phyloP scores from a whole-genome alignment of 2,329 filamentous ascomycete species.

The Hirsutella rhossiliensis region DNA sequence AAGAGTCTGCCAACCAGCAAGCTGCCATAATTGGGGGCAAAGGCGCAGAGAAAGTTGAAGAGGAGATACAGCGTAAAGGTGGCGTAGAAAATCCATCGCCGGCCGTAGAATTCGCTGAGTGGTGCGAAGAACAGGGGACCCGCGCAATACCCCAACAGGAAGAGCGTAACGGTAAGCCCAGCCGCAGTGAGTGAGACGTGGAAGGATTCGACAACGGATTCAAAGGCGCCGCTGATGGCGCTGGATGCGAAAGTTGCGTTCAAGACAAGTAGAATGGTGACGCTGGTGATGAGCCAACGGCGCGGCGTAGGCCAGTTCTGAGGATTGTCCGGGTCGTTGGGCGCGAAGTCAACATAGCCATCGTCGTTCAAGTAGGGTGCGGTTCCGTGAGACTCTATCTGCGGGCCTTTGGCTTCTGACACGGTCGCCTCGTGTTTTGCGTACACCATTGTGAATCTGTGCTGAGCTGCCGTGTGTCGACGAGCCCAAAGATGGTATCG shows the following conservation, averaged over 20 bases:
- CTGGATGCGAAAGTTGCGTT: conserved; percentile 40
- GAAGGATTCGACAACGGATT: conserved; percentile 16
- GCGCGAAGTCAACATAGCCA: conserved; percentile 37
- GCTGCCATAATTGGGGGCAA: conserved; percentile 38
- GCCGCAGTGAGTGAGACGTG: conserved; percentile 33
- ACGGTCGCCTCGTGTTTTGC: background rate
- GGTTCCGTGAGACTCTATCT: background rate
- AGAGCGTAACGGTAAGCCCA: conserved; percentile 39
- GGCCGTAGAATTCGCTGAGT: conserved; percentile 43
- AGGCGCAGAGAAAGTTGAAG: conserved; percentile 42
- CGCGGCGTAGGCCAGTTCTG: conserved; percentile 31
- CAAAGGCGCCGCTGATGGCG: conserved; percentile 13
- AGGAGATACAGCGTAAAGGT: conserved; percentile 34
- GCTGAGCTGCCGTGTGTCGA: no score
- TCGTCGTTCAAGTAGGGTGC: conserved; percentile 32
- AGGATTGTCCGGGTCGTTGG: conserved; percentile 37
- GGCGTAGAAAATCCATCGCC: conserved; percentile 39
- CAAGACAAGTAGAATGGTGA: conserved; percentile 33
- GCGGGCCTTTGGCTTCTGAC: conserved; percentile 2
- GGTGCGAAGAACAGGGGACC: conserved; percentile 48
- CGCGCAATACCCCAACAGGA: conserved; percentile 42
- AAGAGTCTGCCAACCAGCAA: conserved; percentile 43
- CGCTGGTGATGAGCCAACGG: conserved; percentile 28
- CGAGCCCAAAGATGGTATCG: no score
- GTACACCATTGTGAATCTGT: no score